Conservation (phyloP, 352 stramenopile genomes). For the Globisporangium paroecandrum region DNA sequence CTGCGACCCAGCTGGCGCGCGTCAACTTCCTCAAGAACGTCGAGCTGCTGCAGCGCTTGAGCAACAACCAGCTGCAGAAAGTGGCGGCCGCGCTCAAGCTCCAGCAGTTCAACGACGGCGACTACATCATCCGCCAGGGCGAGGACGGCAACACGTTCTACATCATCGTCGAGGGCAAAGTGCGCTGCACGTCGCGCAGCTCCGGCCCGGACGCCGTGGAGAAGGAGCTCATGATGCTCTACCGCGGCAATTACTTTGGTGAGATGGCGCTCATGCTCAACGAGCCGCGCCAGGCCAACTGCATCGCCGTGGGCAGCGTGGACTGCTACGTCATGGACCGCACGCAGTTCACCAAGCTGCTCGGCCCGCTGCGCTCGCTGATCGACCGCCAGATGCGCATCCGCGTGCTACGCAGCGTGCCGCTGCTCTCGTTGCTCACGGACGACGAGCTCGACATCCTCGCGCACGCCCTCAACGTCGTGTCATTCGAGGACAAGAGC, state of each 20-base stretch:
- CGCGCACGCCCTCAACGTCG: constrained; percentile 72
- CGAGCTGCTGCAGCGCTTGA: constrained; percentile 88
- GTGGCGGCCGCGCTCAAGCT: constrained; percentile 82
- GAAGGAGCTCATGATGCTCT: constrained; percentile 77
- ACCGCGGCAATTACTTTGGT: constrained; percentile 85
- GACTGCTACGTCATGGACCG: constrained; percentile 92
- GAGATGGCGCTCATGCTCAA: constrained; percentile 87
- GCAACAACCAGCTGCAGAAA: constrained; percentile 78
- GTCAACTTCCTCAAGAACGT: constrained; percentile 94
- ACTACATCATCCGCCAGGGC: constrained; percentile 93
- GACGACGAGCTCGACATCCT: constrained; percentile 89
- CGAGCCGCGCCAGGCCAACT: constrained; percentile 83
- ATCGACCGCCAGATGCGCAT: constrained; percentile 91
- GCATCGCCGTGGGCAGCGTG: constrained; percentile 67
- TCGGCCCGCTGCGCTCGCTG: constrained; percentile 68
- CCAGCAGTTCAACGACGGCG: constrained; percentile 82
- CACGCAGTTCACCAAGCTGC: constrained; percentile 83
- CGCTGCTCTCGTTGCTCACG: constrained; percentile 84
- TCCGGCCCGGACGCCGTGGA: constrained; percentile 45
- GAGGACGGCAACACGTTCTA: constrained; percentile 96
- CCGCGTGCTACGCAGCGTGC: constrained; percentile 89
- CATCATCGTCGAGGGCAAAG: constrained; percentile 94
- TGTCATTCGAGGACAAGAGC: constrained; percentile 83
- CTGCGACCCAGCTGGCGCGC: constrained; percentile 63
- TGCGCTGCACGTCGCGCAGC: constrained; percentile 68